These are phyloP conservation scores for Microthyrium microscopicum DNA, from an alignment of 2,329 filamentous ascomycete species.

Conservation along the genomic window DNA sequence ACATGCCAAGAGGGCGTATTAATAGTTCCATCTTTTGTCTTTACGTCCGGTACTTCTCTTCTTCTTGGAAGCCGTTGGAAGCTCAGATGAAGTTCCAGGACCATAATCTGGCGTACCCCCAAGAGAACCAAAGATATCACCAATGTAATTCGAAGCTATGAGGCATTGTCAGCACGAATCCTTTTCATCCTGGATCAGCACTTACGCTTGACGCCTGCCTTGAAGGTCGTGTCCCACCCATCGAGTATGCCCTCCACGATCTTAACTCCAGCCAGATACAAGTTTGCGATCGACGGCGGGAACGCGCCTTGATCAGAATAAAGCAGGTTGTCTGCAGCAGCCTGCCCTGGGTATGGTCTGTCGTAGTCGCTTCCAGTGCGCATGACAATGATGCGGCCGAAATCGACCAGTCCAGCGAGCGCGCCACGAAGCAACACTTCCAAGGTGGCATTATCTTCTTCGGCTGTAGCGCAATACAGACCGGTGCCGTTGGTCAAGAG, in stretches of 20 bases:
- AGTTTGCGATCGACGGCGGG: slow-evolving; percentile 44
- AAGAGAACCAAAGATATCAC: slow-evolving; percentile 34
- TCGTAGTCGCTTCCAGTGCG: slow-evolving; percentile 50
- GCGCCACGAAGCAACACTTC: slow-evolving; percentile 18
- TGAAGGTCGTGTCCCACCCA: slow-evolving; percentile 44
- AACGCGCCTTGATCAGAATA: slow-evolving; percentile 45
- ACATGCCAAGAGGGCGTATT: no score
- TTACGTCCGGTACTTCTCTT: neutral
- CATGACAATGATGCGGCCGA: slow-evolving; percentile 19
- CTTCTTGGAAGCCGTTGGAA: neutral
- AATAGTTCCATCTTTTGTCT: no score
- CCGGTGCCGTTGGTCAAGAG: slow-evolving; percentile 20
- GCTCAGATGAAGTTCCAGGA: slow-evolving; percentile 1
- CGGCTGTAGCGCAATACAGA: slow-evolving; percentile 19
- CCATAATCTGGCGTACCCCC: slow-evolving; percentile 8
- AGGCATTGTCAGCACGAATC: no score
- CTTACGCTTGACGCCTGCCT: no score
- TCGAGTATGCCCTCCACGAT: slow-evolving; percentile 47
- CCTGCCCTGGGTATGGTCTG: slow-evolving; percentile 32
- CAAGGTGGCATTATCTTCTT: slow-evolving; percentile 22
- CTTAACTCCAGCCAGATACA: slow-evolving; percentile 47
- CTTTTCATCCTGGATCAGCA: no score
- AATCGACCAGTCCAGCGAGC: slow-evolving; percentile 16
- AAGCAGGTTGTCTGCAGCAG: slow-evolving; percentile 42
- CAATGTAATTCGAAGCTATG: slow-evolving; percentile 46